Evolutionary conservation across 352 stramenopile genomes (phyloP), one percentile per base, ranked within the genome.

Genomic region (Phytophthora tubulina): DNA sequence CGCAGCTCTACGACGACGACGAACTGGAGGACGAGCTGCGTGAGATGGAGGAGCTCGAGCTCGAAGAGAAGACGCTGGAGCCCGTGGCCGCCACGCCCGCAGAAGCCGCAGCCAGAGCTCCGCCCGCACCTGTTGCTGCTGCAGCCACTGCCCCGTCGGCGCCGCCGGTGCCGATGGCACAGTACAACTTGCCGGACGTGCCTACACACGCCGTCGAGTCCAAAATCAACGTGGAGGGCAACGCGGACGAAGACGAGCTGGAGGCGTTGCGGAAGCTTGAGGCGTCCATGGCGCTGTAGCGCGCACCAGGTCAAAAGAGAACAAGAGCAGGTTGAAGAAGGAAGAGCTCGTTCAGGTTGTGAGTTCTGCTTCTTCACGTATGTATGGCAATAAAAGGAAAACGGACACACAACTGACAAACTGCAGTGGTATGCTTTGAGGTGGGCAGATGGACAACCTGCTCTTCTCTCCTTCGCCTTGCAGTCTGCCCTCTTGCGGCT

Each of bases 11-110:
- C 67, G 79, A 96, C 59, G 97, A 99, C 66, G 96, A 99, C 70
- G 97, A 99, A 69, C 82, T 99, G 6, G 88, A 99, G 74, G 90
- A 92, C 49, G 96, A 99, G 70, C 85, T 99, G 53, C 83, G 97
- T 50, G 89, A 95, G 69, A 89, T 99, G 82, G 91, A 98, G 70
- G 93, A 97, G 62, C 82, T 96, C 13, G 94, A 97, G 73, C 84
- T 98, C 33, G 94, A 98, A 65, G 93, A 93, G 45, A 88, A 97
- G 74, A 78, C 96, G 54, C 73, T 98, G 6, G 56, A 83, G 54
- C 73, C 76, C 6, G 49, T 78, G 32, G 63, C 72, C 0, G 70
- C 75, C 9, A 67, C 78, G 35, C 73, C 81, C 2, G 58, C 72
- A 41, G 50, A 75, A 63, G 42, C 70, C 2, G 73, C 70, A 2